These are phyloP conservation scores for Peniophora sp. DNA, from an alignment of 1,284 basidiomycete species.

Conservation along the genomic window DNA sequence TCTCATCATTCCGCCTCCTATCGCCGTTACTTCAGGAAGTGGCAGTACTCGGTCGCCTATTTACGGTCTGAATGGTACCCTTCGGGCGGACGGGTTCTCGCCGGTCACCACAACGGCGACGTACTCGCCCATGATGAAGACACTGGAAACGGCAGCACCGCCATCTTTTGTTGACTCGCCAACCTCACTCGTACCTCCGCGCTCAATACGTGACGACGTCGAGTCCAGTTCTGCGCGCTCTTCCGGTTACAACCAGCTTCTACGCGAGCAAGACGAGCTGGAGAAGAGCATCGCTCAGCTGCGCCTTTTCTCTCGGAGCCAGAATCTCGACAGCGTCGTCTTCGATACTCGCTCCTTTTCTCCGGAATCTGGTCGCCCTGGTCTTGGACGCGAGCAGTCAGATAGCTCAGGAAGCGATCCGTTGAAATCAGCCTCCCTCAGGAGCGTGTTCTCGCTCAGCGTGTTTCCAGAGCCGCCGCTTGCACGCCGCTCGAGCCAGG, in stretches of 20 bases:
- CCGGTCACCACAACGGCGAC: neutral
- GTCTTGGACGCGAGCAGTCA: neutral
- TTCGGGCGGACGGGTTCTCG: constrained; percentile 9
- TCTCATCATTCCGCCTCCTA: constrained; percentile 4
- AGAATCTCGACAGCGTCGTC: neutral
- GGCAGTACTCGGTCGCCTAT: constrained; percentile 28
- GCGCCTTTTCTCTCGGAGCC: constrained; percentile 34
- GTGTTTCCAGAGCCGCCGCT: constrained; percentile 61
- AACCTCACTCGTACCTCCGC: neutral
- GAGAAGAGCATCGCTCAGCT: constrained; percentile 59
- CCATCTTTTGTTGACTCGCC: neutral
- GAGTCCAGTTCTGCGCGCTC: constrained; percentile 18
- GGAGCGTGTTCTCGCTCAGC: constrained; percentile 62
- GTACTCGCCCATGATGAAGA: neutral
- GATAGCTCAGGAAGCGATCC: constrained; percentile 3
- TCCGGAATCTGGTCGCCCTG: neutral
- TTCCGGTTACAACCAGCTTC: constrained; percentile 36
- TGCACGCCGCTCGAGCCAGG: constrained; percentile 15
- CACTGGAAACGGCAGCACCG: constrained; percentile 5
- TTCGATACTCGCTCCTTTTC: neutral
- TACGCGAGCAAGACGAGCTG: constrained; percentile 56
- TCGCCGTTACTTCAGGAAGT: constrained; percentile 14
- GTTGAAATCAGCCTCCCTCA: constrained; percentile 26
- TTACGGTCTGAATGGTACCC: constrained; percentile 38
- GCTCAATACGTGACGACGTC: neutral